These are phyloP conservation scores for Herpotrichia juniperi DNA, from an alignment of 2,329 filamentous ascomycete species.

Conservation along the genomic window DNA sequence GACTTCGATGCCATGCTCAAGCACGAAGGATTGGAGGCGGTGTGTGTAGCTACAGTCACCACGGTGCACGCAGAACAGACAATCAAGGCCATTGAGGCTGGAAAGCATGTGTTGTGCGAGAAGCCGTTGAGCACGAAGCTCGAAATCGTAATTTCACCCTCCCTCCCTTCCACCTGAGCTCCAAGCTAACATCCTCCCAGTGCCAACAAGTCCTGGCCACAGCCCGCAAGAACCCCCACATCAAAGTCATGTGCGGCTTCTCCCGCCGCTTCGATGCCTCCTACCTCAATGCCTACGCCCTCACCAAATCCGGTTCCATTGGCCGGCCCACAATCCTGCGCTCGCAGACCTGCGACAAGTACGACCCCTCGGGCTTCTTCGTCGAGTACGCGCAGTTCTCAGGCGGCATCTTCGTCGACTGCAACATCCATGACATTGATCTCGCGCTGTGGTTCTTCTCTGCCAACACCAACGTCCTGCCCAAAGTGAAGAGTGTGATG, in stretches of 20 bases:
- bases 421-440: constrained; percentile 73
- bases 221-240: constrained; percentile 60
- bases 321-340: constrained; percentile 66
- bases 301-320: constrained; percentile 61
- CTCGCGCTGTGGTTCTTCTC: constrained; percentile 67
- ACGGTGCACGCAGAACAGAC: constrained; percentile 64
- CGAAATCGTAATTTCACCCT: constrained; percentile 57
- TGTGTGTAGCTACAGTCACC: constrained; percentile 61
- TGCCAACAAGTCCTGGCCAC: constrained; percentile 66
- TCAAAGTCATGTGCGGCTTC: constrained; percentile 72
- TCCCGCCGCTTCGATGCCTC: constrained; percentile 70
- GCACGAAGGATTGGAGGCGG: constrained; percentile 61
- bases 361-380: constrained; percentile 70
- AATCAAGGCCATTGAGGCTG: constrained; percentile 60
- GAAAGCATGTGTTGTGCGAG: constrained; percentile 65
- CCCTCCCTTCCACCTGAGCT: neutral
- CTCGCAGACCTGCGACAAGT: constrained; percentile 71
- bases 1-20: constrained; percentile 64
- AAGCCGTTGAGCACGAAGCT: constrained; percentile 65
- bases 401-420: constrained; percentile 75
- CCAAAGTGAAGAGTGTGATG: constrained; percentile 61
- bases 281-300: constrained; percentile 65
- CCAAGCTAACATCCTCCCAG: constrained; percentile 40
- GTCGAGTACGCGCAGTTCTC: constrained; percentile 69
- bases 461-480: constrained; percentile 29